Conservation (phyloP, 164 flowering plant species). For the Aristolochia contorta region DNA sequence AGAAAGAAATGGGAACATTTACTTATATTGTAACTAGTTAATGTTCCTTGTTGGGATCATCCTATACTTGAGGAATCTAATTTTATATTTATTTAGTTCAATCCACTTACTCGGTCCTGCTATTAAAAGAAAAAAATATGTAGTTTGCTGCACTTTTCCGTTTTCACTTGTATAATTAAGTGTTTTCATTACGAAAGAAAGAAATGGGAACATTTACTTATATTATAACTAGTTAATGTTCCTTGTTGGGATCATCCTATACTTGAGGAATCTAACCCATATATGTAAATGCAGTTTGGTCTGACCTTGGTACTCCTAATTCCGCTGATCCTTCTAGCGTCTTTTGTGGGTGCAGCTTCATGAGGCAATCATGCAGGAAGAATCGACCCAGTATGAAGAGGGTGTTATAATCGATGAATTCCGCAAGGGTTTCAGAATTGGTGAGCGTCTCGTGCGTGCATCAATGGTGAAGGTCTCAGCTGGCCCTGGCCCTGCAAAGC, state of each 20-base stretch:
- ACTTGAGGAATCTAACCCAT: no score
- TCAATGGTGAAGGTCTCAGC: constrained; percentile 95
- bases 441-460: constrained; percentile 78
- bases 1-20: no score
- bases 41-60: no score
- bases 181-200: no score
- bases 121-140: no score
- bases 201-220: no score
- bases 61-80: neutral
- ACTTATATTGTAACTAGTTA: no score
- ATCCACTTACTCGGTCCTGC: no score
- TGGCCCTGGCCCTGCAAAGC: constrained; percentile 77
- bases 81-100: neutral
- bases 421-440: constrained; percentile 77
- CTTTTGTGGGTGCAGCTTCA: constrained; percentile 40
- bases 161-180: no score
- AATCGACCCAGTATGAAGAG: constrained; percentile 66
- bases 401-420: constrained; percentile 59
- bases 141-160: no score
- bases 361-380: constrained; percentile 92
- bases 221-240: no score
- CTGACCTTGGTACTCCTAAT: neutral
- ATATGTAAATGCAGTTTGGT: neutral
- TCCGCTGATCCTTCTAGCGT: neutral
- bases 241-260: no score